phyloP scores from a whole-genome alignment of 2,329 filamentous ascomycete species.

The Botryosphaeria dothidea region DNA sequence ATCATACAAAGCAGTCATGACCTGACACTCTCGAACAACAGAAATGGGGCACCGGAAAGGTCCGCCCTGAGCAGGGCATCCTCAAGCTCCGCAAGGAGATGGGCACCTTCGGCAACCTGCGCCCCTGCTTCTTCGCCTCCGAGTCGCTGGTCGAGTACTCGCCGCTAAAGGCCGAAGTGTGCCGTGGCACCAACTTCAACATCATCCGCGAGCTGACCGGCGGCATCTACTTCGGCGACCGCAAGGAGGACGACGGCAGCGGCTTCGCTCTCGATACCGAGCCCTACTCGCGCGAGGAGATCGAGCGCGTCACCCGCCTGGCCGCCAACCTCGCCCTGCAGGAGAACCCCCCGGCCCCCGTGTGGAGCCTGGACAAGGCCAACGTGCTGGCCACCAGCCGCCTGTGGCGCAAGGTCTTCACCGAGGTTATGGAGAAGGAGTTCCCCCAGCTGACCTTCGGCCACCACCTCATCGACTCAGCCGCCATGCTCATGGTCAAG shows the following conservation, averaged over 20 bases:
- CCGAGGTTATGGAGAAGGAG: conserved; percentile 81
- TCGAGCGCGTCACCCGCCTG: conserved; percentile 83
- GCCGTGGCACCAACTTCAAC: conserved; percentile 85
- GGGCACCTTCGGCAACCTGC: conserved; percentile 90
- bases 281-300: conserved; percentile 79
- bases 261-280: conserved; percentile 81
- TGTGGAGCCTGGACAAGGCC: conserved; percentile 92
- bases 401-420: conserved; percentile 85
- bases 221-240: conserved; percentile 93
- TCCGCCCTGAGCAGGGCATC: conserved; percentile 91
- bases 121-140: conserved; percentile 93
- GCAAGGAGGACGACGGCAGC: conserved; percentile 75
- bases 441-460: conserved; percentile 82
- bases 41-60: conserved; percentile 88
- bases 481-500: conserved; percentile 98
- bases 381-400: conserved; percentile 91
- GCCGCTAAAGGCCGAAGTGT: conserved; percentile 82
- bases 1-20: conserved; percentile 21
- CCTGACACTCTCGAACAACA: conserved; percentile 28
- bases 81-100: conserved; percentile 91
- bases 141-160: conserved; percentile 81
- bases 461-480: conserved; percentile 92
- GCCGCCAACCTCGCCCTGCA: conserved; percentile 79
- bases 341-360: conserved; percentile 72
- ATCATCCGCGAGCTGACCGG: conserved; percentile 90